phyloP scores from a whole-genome alignment of 83 land plant genomes.

The Diphasiastrum complanatum region DNA sequence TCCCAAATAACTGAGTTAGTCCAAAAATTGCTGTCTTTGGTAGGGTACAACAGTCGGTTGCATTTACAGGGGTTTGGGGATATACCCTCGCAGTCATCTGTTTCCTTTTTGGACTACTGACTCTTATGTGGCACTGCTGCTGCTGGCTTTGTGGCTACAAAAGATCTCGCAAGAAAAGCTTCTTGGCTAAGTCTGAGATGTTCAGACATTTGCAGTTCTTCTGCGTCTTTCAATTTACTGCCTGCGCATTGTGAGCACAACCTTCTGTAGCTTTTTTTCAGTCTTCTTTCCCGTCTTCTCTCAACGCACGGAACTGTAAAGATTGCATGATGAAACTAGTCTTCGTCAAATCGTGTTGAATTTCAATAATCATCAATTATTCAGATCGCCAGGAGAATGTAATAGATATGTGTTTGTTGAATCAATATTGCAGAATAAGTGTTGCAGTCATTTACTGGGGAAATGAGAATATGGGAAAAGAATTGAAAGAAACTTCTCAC shows the following conservation, averaged over 20 bases:
- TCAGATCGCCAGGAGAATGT: too few relatives aligned
- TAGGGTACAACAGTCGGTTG: conserved; percentile 13
- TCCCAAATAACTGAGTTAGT: not conserved
- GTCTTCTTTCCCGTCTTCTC: too few relatives aligned
- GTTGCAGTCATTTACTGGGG: conserved; percentile 19
- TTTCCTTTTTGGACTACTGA: conserved; percentile 1
- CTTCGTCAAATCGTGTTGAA: too few relatives aligned
- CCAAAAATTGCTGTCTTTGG: not conserved
- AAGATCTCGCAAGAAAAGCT: too few relatives aligned
- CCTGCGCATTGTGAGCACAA: too few relatives aligned
- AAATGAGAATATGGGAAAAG: conserved; percentile 8
- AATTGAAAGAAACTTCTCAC: conserved; percentile 6
- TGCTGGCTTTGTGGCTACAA: too few relatives aligned
- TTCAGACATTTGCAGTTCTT: not conserved
- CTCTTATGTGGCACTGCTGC: conserved; percentile 3
- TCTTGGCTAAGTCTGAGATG: too few relatives aligned
- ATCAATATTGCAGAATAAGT: conserved; percentile 14
- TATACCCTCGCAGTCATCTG: conserved; percentile 14
- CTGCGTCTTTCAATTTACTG: not conserved
- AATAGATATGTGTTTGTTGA: not conserved
- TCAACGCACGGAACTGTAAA: too few relatives aligned
- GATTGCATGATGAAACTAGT: too few relatives aligned
- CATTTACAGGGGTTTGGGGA: conserved; percentile 20
- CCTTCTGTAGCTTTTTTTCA: too few relatives aligned
- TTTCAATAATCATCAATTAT: too few relatives aligned